Base-by-base conservation (phyloP, 768 basidiomycete species). In the Mycena leptocephala region DNA sequence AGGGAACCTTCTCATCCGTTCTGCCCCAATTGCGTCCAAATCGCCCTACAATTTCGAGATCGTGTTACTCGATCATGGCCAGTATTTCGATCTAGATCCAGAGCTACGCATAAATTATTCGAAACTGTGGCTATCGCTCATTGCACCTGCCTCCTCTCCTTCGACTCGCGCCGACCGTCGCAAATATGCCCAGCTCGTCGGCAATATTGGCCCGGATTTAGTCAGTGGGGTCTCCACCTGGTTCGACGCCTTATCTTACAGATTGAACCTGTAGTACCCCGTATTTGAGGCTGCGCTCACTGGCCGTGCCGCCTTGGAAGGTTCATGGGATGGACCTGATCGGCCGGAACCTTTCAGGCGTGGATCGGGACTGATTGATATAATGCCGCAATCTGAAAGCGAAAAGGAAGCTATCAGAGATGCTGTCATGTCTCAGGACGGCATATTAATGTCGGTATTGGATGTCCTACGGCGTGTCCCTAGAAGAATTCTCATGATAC, bases 1-100 rank as follows among this genome's bases (percentile, higher is more conserved):
- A 91, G 97, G 97, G 6, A 99, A 99, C 83, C 88, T 99, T 30
- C 88, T 99, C 33, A 98, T 99, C 58, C 92, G 98, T 70, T 93
- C 95, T 1, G 91, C 94, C 8, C 89, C 90, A 9, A 77, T 81
- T 20, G 78, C 75, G 4, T 95, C 96, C 1, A 90, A 87, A 72
- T 96, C 96, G 11, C 95, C 96, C 0, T 95, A 95, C 85, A 99
- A 99, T 82, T 99, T 99, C 79, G 98, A 99, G 82, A 95, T 99
- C 64, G 97, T 96, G 30, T 89, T 99, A 1, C 88, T 99, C 75
- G 98, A 99, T 81, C 97, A 99, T 78, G 98, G 96, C 5, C 87
- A 97, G 22, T 98, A 99, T 84, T 99, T 99, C 79, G 97, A 98
- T 81, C 88, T 99, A 5, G 93, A 96, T 70, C 86, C 92, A 24